Conservation (phyloP, 106 monocot species). For the Dendrobium catenatum region DNA sequence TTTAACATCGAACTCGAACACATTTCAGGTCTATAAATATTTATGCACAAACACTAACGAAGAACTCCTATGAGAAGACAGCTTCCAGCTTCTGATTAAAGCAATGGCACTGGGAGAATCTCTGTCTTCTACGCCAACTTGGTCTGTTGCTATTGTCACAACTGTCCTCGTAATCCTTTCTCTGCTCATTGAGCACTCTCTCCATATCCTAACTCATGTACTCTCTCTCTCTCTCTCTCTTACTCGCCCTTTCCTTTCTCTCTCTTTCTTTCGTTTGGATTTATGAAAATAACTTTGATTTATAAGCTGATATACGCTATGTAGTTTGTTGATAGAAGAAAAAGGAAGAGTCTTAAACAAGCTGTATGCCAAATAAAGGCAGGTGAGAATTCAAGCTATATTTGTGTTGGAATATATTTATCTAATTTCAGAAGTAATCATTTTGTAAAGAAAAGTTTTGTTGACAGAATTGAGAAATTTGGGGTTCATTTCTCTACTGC, state of each 20-base stretch:
- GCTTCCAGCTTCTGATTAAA: not conserved
- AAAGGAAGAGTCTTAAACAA: constrained; percentile 20
- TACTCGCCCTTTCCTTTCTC: not conserved
- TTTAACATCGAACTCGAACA: not conserved
- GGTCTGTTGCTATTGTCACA: constrained; percentile 18
- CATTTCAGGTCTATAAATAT: not conserved
- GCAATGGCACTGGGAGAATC: constrained; percentile 12
- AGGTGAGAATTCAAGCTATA: not conserved
- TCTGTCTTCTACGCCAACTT: constrained; percentile 11
- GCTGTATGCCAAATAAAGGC: constrained; percentile 18
- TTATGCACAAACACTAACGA: not conserved
- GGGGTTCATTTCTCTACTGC: constrained; percentile 28
- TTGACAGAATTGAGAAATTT: constrained; percentile 30
- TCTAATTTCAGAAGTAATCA: not conserved
- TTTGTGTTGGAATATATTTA: not conserved
- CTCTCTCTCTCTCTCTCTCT: not conserved
- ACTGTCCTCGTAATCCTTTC: constrained; percentile 10
- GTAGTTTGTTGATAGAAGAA: constrained; percentile 21
- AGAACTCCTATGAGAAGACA: not conserved
- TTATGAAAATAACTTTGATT: too few relatives aligned
- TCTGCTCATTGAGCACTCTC: constrained; percentile 24
- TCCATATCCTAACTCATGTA: constrained; percentile 17
- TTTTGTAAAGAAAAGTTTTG: not conserved
- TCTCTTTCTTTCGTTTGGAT: not conserved
- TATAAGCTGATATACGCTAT: not conserved